Evolutionary conservation across 305 asterid genomes (phyloP).

Genomic region (Withania somnifera): DNA sequence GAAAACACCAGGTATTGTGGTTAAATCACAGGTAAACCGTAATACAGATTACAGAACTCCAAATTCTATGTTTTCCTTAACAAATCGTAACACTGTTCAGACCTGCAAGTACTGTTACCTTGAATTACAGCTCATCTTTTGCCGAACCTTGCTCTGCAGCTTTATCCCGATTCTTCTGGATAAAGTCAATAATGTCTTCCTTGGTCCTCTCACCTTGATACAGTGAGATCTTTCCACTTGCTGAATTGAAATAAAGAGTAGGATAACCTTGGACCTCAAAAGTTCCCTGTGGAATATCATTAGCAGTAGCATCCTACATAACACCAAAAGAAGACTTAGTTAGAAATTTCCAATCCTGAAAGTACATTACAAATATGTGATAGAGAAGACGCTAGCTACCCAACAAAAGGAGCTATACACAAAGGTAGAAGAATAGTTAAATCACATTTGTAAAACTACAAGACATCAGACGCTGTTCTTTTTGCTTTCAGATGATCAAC

Average conservation of each 20-base stretch:
- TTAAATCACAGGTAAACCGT: neutral
- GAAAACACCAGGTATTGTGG: neutral
- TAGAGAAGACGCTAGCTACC: neutral
- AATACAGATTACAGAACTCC: neutral
- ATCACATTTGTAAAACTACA: neutral
- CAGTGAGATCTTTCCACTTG: constrained; percentile 44
- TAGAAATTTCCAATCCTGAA: neutral
- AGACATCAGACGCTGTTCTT: neutral
- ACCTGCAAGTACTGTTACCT: constrained; percentile 2
- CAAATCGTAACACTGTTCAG: neutral
- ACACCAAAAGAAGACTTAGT: neutral
- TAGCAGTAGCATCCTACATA: constrained; percentile 72
- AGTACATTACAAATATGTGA: neutral
- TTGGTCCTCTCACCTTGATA: constrained; percentile 70
- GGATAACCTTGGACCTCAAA: constrained; percentile 79
- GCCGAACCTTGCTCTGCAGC: constrained; percentile 24
- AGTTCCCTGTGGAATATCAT: constrained; percentile 43
- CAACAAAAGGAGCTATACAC: neutral
- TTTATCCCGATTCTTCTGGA: constrained; percentile 46
- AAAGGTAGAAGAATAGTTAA: neutral
- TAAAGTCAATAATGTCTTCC: constrained; percentile 55
- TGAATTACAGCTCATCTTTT: constrained; percentile 62
- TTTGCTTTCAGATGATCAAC: neutral
- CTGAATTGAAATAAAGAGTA: constrained; percentile 61
- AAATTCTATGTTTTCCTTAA: neutral